Evolutionary conservation across 805 yeast species (phyloP), one percentile per base, ranked within the genome.

Genomic region (Saccharomyces paradoxus): DNA sequence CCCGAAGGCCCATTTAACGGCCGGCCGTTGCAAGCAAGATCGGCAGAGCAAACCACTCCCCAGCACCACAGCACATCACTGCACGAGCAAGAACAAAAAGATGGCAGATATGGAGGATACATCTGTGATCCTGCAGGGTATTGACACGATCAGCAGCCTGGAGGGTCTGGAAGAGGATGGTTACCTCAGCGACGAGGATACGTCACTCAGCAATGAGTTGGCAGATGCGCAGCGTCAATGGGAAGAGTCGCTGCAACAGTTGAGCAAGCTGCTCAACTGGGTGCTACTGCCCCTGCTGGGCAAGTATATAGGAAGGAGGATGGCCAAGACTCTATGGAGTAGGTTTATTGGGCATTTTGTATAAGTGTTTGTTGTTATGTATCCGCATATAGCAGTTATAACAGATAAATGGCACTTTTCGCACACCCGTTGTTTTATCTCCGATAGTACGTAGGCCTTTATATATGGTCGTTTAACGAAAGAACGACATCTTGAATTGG

Each of bases 271-370:
- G 37, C 68, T 84, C 32, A 80, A 78, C 53, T 76, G 82, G 68
- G 81, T 86, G 13, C 61, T 86, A 37, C 71, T 86, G 52, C 94
- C 94, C 1, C 63, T 85, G 55, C 61, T 83, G 21, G 91, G 91
- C 3, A 84, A 83, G 65, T 75, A 81, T 47, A 58, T 86, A 49
- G 94, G 94, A 3, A 76, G 91, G 58, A 68, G 83, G 58, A 70
- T 76, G 57, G 83, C 87, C 28, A 73, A 75, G 44, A 47, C 56
- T 13, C 56, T 66, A n/a, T 69, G 72, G 72, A 59, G 57, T 50
- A 41, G 55, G 17, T 60, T 61, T 12, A 63, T 65, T 58, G 57
- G 62, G 22, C 57, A 61, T 28, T 30, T 62, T 37, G 12, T 37
- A 37, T 37, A 37, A 17, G 24, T 17, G 17, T 37, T 37, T 17